Conservation (phyloP, 768 basidiomycete species). For the Leucocoprinus birnbaumii region DNA sequence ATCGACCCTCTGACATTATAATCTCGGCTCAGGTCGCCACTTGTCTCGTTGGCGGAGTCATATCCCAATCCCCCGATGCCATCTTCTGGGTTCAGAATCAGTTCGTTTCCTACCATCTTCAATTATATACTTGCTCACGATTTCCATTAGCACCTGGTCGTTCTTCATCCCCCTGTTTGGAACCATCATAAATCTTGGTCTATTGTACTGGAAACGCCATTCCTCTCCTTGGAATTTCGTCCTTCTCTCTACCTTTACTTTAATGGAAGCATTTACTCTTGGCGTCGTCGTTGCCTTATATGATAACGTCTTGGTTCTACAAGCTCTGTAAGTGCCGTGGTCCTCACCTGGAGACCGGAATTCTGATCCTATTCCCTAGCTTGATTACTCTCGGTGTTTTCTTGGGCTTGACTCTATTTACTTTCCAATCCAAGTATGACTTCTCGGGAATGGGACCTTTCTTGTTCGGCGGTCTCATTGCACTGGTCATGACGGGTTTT, state of each 20-base stretch:
- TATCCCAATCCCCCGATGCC: slow-evolving; percentile 61
- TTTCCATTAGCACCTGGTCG: slow-evolving; percentile 65
- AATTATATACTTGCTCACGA: too few relatives aligned
- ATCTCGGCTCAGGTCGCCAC: slow-evolving; percentile 48
- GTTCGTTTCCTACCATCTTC: slow-evolving; percentile 26
- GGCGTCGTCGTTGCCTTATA: slow-evolving; percentile 83
- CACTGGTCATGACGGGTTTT: slow-evolving; percentile 76
- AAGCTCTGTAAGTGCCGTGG: slow-evolving; percentile 67
- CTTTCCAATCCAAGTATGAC: slow-evolving; percentile 96
- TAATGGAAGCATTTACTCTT: slow-evolving; percentile 87
- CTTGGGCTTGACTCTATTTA: slow-evolving; percentile 91
- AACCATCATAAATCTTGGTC: slow-evolving; percentile 73
- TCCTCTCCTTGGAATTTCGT: slow-evolving; percentile 85
- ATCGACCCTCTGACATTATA: not conserved
- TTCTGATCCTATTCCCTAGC: slow-evolving; percentile 28
- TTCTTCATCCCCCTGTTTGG: slow-evolving; percentile 79
- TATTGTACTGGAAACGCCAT: slow-evolving; percentile 92
- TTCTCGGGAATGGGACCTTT: slow-evolving; percentile 91
- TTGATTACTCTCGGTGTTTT: slow-evolving; percentile 92
- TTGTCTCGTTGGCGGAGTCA: slow-evolving; percentile 65
- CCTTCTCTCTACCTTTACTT: slow-evolving; percentile 82
- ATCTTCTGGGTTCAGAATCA: slow-evolving; percentile 71
- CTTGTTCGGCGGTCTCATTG: slow-evolving; percentile 82
- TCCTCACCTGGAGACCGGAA: not conserved
- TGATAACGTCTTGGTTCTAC: slow-evolving; percentile 71